phyloP scores from a whole-genome alignment of 2,329 filamentous ascomycete species.

The Aspergillus aculeatinus region DNA sequence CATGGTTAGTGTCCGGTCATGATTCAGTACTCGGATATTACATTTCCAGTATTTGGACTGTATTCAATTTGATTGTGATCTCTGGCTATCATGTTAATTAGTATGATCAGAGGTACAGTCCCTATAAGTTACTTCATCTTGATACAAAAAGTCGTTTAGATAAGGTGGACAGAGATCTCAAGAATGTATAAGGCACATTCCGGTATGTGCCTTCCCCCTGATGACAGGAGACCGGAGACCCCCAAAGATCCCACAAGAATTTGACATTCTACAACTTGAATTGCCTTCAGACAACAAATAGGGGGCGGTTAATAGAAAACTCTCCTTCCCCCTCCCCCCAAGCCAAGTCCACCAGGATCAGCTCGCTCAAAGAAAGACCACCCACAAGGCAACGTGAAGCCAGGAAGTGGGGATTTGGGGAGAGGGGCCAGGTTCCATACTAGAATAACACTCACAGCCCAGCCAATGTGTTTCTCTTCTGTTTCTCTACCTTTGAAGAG shows the following conservation, averaged over 20 bases:
- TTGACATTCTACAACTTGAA: not conserved
- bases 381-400: conserved; percentile 13
- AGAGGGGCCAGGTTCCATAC: not conserved
- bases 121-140: not conserved
- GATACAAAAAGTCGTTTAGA: not conserved
- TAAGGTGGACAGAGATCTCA: not conserved
- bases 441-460: not conserved
- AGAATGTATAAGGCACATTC: not conserved
- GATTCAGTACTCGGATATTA: not conserved
- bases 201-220: not conserved
- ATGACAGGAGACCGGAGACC: not conserved
- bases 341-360: conserved; percentile 9
- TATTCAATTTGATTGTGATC: not conserved
- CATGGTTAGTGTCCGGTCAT: not conserved
- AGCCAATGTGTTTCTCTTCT: not conserved
- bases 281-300: not conserved
- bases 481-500: not conserved
- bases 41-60: not conserved
- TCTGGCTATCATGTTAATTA: not conserved
- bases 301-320: not conserved
- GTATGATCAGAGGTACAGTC: not conserved
- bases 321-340: not conserved
- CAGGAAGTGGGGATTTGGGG: conserved; percentile 4
- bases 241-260: not conserved
- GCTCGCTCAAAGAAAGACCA: conserved; percentile 1